Conservation (phyloP, 2,329 filamentous ascomycete species). For the Aureobasidium lini region DNA sequence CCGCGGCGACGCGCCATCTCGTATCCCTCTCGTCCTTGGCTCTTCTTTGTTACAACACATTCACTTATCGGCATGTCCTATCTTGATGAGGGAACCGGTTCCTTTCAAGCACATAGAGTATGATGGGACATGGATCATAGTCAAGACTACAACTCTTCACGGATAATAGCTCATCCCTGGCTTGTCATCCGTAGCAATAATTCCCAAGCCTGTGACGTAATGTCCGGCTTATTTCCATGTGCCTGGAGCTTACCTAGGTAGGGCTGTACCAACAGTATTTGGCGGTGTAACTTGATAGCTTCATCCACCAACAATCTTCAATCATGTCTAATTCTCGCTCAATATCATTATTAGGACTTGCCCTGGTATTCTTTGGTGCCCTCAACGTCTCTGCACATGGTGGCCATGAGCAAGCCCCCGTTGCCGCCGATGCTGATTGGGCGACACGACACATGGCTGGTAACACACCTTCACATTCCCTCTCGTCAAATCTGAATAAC, state of each 20-base stretch:
- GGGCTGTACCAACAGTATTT: neutral
- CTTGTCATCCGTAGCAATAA: neutral
- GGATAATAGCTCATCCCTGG: neutral
- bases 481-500: neutral
- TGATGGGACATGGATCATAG: neutral
- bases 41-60: neutral
- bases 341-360: neutral
- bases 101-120: neutral
- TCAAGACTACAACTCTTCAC: neutral
- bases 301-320: neutral
- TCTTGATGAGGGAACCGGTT: neutral
- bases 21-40: neutral
- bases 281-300: neutral
- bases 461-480: conserved; percentile 19
- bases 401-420: conserved; percentile 34
- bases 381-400: conserved; percentile 24
- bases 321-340: neutral
- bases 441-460: conserved; percentile 43
- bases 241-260: neutral
- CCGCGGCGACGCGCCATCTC: neutral
- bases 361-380: neutral
- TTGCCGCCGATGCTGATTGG: conserved; percentile 41
- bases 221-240: neutral
- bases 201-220: neutral
- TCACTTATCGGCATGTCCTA: neutral